Percentiles rank a stretch among this genome's conserved stretches.
phyloP scores from a whole-genome alignment of 2,329 filamentous ascomycete species.

The Pleurostoma richardsiae region DNA sequence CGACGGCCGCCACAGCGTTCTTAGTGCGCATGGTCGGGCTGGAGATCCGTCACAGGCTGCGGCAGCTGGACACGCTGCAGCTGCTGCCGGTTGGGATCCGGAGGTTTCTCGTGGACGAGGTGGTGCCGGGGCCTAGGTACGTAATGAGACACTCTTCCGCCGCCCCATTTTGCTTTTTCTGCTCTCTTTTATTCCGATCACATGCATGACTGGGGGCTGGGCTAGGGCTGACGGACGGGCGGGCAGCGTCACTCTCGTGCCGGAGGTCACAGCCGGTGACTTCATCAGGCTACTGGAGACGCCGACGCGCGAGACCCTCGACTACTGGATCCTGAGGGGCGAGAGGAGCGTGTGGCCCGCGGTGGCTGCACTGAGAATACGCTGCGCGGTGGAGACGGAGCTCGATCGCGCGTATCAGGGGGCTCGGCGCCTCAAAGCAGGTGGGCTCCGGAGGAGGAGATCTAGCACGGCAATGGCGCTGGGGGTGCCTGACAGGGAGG shows the following conservation, averaged over 20 bases:
- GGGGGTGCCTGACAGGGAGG: slow-evolving; percentile 9
- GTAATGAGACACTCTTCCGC: not conserved
- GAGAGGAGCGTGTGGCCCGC: slow-evolving; percentile 91
- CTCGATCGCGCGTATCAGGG: slow-evolving; percentile 81
- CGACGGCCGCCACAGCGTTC: slow-evolving; percentile 51
- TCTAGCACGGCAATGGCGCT: slow-evolving; percentile 22
- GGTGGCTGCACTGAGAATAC: slow-evolving; percentile 72
- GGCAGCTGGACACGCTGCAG: slow-evolving; percentile 74
- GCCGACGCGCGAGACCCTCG: slow-evolving; percentile 68
- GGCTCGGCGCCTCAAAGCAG: slow-evolving; percentile 59
- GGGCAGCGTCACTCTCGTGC: slow-evolving; percentile 71
- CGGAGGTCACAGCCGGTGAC: slow-evolving; percentile 67
- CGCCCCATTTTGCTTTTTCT: no score
- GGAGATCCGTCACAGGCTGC: slow-evolving; percentile 74
- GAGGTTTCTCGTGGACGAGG: slow-evolving; percentile 77
- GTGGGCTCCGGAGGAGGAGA: slow-evolving; percentile 38
- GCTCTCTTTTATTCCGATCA: not conserved
- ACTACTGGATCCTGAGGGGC: slow-evolving; percentile 81
- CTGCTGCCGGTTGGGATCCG: slow-evolving; percentile 66
- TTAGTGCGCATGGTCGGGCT: slow-evolving; percentile 65
- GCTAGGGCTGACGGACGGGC: not conserved
- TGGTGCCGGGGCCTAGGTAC: slow-evolving; percentile 61
- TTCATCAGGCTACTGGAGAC: slow-evolving; percentile 78
- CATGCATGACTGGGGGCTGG: not conserved
- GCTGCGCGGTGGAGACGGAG: slow-evolving; percentile 83